A percentile compares a stretch with the other conserved stretches of the same genome.
Conservation (phyloP, 768 basidiomycete species). For the Suillus spraguei region DNA sequence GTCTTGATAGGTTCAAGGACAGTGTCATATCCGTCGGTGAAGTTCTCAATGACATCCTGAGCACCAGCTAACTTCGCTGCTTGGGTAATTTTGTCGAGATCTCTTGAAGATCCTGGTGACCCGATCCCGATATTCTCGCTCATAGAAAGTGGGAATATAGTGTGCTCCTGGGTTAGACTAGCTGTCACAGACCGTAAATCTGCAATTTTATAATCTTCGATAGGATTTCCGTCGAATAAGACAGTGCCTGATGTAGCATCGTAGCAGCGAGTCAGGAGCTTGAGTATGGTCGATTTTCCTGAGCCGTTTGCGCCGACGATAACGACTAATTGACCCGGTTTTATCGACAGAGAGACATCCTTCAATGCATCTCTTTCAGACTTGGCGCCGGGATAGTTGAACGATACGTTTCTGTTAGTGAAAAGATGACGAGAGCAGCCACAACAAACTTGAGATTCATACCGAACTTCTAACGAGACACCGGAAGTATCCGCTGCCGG, state of each 20-base stretch:
- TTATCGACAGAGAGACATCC: constrained; percentile 32
- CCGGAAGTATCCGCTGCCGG: constrained; percentile 18
- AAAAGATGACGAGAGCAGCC: not conserved
- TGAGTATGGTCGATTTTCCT: constrained; percentile 41
- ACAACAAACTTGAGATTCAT: not conserved
- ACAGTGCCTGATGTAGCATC: constrained; percentile 40
- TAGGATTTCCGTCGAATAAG: constrained; percentile 38
- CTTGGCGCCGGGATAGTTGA: constrained; percentile 50
- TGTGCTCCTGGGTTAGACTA: constrained; percentile 44
- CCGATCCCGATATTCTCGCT: constrained; percentile 45
- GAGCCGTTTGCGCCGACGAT: constrained; percentile 39
- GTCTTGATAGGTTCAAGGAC: constrained; percentile 36
- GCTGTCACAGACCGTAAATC: constrained; percentile 42
- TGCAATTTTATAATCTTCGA: constrained; percentile 33
- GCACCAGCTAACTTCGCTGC: constrained; percentile 40
- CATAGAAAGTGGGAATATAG: constrained; percentile 39
- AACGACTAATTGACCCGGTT: constrained; percentile 35
- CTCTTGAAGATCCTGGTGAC: constrained; percentile 18
- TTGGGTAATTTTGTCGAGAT: constrained; percentile 21
- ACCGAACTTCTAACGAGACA: constrained; percentile 25
- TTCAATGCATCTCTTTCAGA: constrained; percentile 25
- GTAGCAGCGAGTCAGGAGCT: constrained; percentile 40
- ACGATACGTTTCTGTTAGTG: constrained; percentile 47
- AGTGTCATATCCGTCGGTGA: constrained; percentile 41
- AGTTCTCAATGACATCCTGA: constrained; percentile 39